Evolutionary conservation across 371 early-diverging fungal species (phyloP).

Genomic region (Actinomortierella ambigua): DNA sequence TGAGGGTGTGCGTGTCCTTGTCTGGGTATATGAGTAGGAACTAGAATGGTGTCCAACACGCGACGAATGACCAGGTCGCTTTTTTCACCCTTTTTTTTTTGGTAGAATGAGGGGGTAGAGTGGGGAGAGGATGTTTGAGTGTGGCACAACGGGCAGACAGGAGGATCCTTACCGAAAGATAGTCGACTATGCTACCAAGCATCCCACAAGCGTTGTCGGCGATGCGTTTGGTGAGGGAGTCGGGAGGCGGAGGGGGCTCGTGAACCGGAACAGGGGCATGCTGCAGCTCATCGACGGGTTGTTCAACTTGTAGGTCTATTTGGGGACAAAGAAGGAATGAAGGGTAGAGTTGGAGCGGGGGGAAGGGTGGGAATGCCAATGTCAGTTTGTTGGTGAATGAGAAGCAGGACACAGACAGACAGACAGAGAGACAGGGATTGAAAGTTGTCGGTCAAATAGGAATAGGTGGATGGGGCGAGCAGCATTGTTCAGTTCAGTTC

Average conservation of each 20-base stretch:
- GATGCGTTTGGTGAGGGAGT: slow-evolving; percentile 18
- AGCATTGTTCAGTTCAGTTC: not conserved
- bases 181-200: slow-evolving; percentile 33
- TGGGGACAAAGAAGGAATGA: not conserved
- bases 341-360: not conserved
- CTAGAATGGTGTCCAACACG: too few species aligned
- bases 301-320: slow-evolving; percentile 44
- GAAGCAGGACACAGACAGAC: not conserved
- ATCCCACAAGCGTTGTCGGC: slow-evolving; percentile 32
- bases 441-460: not conserved
- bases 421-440: not conserved
- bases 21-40: too few species aligned
- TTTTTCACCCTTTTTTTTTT: not conserved
- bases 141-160: slow-evolving; percentile 1
- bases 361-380: not conserved
- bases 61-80: too few species aligned
- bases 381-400: not conserved
- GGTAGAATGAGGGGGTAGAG: not conserved
- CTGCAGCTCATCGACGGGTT: slow-evolving; percentile 29
- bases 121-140: not conserved
- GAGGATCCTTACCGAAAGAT: slow-evolving; percentile 26
- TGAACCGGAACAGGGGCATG: slow-evolving; percentile 32
- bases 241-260: slow-evolving; percentile 30
- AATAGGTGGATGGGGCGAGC: not conserved
- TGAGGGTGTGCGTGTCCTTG: too few species aligned